phyloP scores from a whole-genome alignment of 2,329 filamentous ascomycete genomes.

The Diaporthe sp. region DNA sequence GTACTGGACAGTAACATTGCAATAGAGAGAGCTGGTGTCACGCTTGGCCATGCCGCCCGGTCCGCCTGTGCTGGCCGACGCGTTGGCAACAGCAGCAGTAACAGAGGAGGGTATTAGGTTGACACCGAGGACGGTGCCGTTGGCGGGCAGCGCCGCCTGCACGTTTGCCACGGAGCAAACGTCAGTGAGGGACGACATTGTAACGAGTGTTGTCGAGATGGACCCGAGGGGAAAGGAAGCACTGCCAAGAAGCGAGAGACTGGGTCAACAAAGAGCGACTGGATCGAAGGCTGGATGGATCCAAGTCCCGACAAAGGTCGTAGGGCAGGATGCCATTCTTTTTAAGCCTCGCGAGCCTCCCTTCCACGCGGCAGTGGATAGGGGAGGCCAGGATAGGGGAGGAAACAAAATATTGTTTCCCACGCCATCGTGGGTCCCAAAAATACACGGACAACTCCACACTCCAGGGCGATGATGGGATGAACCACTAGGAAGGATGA shows the following conservation, averaged over 20 bases:
- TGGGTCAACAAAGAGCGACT: neutral
- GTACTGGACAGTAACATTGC: slow-evolving; percentile 55
- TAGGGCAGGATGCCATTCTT: neutral
- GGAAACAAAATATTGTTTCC: slow-evolving; percentile 7
- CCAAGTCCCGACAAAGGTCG: neutral
- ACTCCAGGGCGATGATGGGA: slow-evolving; percentile 1
- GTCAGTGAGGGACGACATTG: slow-evolving; percentile 52
- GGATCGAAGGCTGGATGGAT: neutral
- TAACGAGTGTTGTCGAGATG: neutral
- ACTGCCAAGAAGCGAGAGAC: neutral
- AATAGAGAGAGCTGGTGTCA: slow-evolving; percentile 49
- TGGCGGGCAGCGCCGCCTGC: slow-evolving; percentile 56
- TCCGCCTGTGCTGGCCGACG: slow-evolving; percentile 44
- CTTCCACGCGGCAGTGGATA: slow-evolving; percentile 16
- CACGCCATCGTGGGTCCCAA: neutral
- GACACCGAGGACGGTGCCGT: slow-evolving; percentile 58
- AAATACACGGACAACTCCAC: neutral
- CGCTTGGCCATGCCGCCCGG: slow-evolving; percentile 42
- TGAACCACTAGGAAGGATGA: neutral
- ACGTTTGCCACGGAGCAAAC: slow-evolving; percentile 59
- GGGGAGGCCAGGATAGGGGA: slow-evolving; percentile 10
- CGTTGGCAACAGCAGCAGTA: slow-evolving; percentile 57
- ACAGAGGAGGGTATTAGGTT: slow-evolving; percentile 57
- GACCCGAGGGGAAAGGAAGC: neutral
- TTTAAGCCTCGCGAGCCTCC: slow-evolving; percentile 7